Evolutionary conservation across 768 basidiomycete genomes (phyloP).

Genomic region (Suillus cothurnatus): DNA sequence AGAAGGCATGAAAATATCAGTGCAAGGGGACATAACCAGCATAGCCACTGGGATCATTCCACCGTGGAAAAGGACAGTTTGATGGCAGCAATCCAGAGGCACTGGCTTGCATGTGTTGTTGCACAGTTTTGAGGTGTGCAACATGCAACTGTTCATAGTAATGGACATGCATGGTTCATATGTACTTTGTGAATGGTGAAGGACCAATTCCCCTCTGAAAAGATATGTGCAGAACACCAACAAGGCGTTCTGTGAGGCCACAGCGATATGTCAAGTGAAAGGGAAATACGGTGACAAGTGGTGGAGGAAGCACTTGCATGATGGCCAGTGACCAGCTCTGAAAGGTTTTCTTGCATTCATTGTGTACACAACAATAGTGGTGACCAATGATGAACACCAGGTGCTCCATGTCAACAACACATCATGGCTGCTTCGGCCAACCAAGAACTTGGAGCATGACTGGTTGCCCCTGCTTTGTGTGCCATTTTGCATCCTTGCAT

Average conservation of each 20-base stretch:
- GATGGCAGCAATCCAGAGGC: constrained; percentile 5
- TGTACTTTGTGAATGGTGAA: constrained; percentile 25
- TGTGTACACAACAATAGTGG: constrained; percentile 20
- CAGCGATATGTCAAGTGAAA: constrained; percentile 22
- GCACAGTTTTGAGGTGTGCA: constrained; percentile 1
- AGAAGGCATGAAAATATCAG: constrained; percentile 23
- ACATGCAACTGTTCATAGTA: constrained; percentile 22
- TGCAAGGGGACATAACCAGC: no score
- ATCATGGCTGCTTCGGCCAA: constrained; percentile 6
- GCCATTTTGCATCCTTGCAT: neutral
- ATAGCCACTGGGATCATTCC: constrained; percentile 13
- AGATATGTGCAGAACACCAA: constrained; percentile 20
- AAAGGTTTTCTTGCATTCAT: constrained; percentile 24
- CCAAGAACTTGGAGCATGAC: constrained; percentile 3
- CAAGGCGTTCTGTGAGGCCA: constrained; percentile 20
- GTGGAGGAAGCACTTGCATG: constrained; percentile 20
- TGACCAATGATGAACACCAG: constrained; percentile 28
- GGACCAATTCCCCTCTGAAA: constrained; percentile 28
- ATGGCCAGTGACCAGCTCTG: constrained; percentile 30
- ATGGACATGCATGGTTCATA: constrained; percentile 21
- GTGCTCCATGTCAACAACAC: constrained; percentile 19
- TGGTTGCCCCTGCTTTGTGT: neutral
- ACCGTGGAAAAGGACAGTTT: constrained; percentile 3
- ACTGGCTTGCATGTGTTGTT: neutral
- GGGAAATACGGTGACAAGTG: constrained; percentile 26